Evolutionary conservation across 129 eudicot species (phyloP), one percentile per base, ranked within the genome.

Genomic region (Ambrosia artemisiifolia): DNA sequence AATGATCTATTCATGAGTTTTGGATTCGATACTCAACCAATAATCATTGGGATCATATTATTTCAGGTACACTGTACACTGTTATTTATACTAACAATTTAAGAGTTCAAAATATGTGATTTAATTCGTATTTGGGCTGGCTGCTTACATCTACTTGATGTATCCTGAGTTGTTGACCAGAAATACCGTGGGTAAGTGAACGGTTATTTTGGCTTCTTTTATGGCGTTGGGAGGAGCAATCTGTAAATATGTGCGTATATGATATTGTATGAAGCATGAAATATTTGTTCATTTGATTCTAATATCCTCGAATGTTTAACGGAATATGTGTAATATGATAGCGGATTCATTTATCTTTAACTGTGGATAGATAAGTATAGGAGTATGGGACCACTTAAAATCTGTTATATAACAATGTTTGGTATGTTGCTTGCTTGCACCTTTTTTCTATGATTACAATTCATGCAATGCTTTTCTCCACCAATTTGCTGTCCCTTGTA

Each of bases 21-120:
- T 74, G 98, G 98, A 44, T 92, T 92, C 86, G 95, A 89, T 80
- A 87, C 95, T 10, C 98, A 89, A 59, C 98, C 98, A 48, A 95
- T 92, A 35, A 88, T 92, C 67, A 92, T 92, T 67, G 98, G 96
- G 6, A 95, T 92, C 64, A 92, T 92, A 67, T 66, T 92, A 48
- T 92, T 92, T 74, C 98, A 92, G 96, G 98, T 89, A 80, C 24
- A 38, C 19, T 10, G 2, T 6, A 40, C 11, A 40, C 44, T 71
- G 1, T n/a, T 36, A 42, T 55, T 42, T 30, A 2, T 13, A 24
- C 28, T 24, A 53, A 4, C 38, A 16, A 19, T 16, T 63, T 64
- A 9, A 36, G 32, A 70, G 35, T 16, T 36, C 40, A 61, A 32
- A n/a, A 48, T 11, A 4, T n/a, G n/a, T 48, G n/a, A 11, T 48